phyloP scores from a whole-genome alignment of 2,329 filamentous ascomycete genomes.

The Ophiocordyceps robertsii region DNA sequence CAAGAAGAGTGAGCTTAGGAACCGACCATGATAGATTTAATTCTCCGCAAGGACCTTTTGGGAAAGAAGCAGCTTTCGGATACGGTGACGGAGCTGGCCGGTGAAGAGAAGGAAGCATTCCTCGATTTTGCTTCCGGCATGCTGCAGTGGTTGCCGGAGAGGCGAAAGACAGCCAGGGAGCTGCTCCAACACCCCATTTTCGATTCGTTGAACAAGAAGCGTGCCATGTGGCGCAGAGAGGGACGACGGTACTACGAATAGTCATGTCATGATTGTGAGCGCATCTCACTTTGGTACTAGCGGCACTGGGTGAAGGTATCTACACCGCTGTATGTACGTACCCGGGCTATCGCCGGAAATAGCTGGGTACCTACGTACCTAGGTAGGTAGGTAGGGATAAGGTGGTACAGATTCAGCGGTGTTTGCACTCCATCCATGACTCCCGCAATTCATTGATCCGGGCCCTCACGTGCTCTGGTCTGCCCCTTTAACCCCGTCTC shows the following conservation, averaged over 20 bases:
- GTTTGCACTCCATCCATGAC: no score
- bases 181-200: conserved; percentile 7
- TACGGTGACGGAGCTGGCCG: conserved; percentile 7
- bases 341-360: no score
- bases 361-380: no score
- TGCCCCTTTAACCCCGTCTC: no score
- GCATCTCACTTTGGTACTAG: no score
- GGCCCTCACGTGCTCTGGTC: no score
- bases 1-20: neutral
- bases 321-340: no score
- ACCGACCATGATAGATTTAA: conserved; percentile 1
- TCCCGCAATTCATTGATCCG: no score
- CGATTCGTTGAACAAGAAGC: conserved; percentile 1
- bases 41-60: conserved; percentile 5
- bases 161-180: conserved; percentile 11
- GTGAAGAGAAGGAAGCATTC: conserved; percentile 10
- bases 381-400: no score
- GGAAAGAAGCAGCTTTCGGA: conserved; percentile 2
- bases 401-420: no score
- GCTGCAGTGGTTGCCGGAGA: conserved; percentile 13
- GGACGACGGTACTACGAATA: neutral
- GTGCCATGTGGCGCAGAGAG: neutral
- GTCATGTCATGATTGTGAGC: no score
- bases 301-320: no score
- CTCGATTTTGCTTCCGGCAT: conserved; percentile 10